These are phyloP conservation scores for Hippophae gyantsensis DNA, from an alignment of 306 rosid genomes.

Conservation along the genomic window DNA sequence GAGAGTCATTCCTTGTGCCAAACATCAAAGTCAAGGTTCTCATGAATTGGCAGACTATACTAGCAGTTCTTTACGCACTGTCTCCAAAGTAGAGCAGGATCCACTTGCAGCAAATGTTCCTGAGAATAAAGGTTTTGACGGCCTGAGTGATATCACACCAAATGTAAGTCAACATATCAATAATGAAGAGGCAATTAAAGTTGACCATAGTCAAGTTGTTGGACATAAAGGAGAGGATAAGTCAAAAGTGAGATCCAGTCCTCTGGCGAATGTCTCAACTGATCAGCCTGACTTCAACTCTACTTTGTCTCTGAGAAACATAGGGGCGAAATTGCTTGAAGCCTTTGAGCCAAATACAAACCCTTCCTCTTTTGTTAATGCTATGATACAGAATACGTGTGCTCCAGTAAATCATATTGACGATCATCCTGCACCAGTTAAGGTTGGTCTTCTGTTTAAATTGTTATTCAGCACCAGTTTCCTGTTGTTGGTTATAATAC, in stretches of 20 bases:
- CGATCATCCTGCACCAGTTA: conserved; percentile 26
- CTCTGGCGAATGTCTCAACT: conserved; percentile 17
- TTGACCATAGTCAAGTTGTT: conserved; percentile 17
- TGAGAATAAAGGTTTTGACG: conserved; percentile 13
- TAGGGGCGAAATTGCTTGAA: conserved; percentile 21
- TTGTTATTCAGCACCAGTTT: background rate
- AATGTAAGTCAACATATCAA: conserved; percentile 9
- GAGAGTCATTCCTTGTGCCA: conserved; percentile 18
- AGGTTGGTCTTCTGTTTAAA: conserved; percentile 40
- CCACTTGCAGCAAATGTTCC: conserved; percentile 24
- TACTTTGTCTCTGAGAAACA: conserved; percentile 24
- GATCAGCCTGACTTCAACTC: conserved; percentile 21
- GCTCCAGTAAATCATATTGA: conserved; percentile 25
- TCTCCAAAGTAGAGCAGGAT: conserved; percentile 20
- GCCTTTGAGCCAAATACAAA: conserved; percentile 26
- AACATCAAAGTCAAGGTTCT: conserved; percentile 22
- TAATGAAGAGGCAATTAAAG: conserved; percentile 21
- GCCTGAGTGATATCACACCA: conserved; percentile 16
- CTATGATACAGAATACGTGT: conserved; percentile 25
- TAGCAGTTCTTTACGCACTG: conserved; percentile 13
- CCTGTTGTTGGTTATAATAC: background rate
- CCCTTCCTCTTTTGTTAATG: conserved; percentile 15
- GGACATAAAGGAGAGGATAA: conserved; percentile 22
- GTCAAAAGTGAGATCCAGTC: conserved; percentile 28
- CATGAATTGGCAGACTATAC: conserved; percentile 18